These are phyloP conservation scores for Filobasidium floriforme DNA, from an alignment of 768 basidiomycete genomes.

Conservation along the genomic window DNA sequence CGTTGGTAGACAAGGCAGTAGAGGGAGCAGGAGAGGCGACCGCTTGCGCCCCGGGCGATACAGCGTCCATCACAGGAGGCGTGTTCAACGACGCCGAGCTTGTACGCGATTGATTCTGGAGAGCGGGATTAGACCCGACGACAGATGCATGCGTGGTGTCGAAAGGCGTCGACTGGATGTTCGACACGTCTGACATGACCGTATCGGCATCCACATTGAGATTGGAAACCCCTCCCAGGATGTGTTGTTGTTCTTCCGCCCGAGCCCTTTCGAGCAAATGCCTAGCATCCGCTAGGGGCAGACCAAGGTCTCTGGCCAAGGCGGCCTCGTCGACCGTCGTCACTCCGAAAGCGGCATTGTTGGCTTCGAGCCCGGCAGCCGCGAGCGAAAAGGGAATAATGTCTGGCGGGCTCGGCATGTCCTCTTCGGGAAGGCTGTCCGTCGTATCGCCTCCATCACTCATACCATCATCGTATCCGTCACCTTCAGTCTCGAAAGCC, in stretches of 20 bases:
- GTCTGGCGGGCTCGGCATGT: constrained; percentile 25
- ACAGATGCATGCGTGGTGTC: no score
- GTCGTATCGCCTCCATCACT: constrained; percentile 24
- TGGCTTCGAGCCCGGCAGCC: constrained; percentile 17
- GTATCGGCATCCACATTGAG: constrained; percentile 9
- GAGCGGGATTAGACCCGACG: not conserved
- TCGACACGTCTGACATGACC: constrained; percentile 12
- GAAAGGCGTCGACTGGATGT: not conserved
- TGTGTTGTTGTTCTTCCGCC: constrained; percentile 21
- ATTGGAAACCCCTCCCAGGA: constrained; percentile 14
- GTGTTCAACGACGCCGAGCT: not conserved
- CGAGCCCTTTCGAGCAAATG: constrained; percentile 22
- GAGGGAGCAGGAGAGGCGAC: not conserved
- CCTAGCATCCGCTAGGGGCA: constrained; percentile 23
- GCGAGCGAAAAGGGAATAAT: constrained; percentile 17
- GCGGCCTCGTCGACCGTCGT: constrained; percentile 25
- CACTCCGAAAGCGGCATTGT: constrained; percentile 26
- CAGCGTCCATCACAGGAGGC: not conserved
- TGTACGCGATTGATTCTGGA: not conserved
- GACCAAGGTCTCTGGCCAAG: constrained; percentile 20
- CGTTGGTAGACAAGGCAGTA: not conserved
- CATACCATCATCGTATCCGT: constrained; percentile 16
- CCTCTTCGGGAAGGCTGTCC: constrained; percentile 25
- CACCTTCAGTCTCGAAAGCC: constrained; percentile 16
- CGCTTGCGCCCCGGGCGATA: not conserved